Percentiles rank a stretch among this genome's conserved stretches.
Evolutionary conservation across 1,284 basidiomycete species (phyloP).

Genomic region (Trichosporon inkin): DNA sequence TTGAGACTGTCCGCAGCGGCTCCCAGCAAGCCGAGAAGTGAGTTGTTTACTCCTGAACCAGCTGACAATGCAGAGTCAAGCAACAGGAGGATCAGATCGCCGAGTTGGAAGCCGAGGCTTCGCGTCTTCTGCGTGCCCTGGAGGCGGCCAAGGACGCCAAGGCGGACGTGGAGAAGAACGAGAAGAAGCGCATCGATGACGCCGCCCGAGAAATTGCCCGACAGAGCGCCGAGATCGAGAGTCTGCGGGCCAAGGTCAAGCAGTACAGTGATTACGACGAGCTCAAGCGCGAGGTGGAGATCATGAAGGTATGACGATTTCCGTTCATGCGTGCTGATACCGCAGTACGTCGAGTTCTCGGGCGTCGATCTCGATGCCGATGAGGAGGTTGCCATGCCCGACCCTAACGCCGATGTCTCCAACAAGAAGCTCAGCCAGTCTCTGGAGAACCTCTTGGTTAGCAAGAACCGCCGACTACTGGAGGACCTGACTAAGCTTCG

Average conservation of each 20-base stretch:
- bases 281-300: slow-evolving; percentile 90
- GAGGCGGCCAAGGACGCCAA: slow-evolving; percentile 64
- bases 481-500: slow-evolving; percentile 90
- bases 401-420: slow-evolving; percentile 79
- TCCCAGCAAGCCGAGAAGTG: slow-evolving; percentile 70
- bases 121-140: slow-evolving; percentile 63
- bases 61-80: slow-evolving; percentile 57
- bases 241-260: slow-evolving; percentile 63
- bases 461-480: slow-evolving; percentile 89
- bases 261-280: slow-evolving; percentile 85
- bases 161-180: slow-evolving; percentile 54
- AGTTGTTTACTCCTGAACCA: slow-evolving; percentile 25
- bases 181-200: slow-evolving; percentile 61
- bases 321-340: neutral
- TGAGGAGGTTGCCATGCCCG: slow-evolving; percentile 65
- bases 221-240: slow-evolving; percentile 62
- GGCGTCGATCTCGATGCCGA: slow-evolving; percentile 66
- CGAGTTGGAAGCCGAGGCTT: slow-evolving; percentile 69
- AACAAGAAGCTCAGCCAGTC: slow-evolving; percentile 71
- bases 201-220: slow-evolving; percentile 59
- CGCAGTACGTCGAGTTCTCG: slow-evolving; percentile 86
- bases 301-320: slow-evolving; percentile 72
- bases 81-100: slow-evolving; percentile 65
- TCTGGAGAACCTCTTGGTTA: slow-evolving; percentile 82
- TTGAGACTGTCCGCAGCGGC: slow-evolving; percentile 78